Base-by-base conservation (phyloP, 2,329 filamentous ascomycete species). In the Trichoderma citrinoviride region DNA sequence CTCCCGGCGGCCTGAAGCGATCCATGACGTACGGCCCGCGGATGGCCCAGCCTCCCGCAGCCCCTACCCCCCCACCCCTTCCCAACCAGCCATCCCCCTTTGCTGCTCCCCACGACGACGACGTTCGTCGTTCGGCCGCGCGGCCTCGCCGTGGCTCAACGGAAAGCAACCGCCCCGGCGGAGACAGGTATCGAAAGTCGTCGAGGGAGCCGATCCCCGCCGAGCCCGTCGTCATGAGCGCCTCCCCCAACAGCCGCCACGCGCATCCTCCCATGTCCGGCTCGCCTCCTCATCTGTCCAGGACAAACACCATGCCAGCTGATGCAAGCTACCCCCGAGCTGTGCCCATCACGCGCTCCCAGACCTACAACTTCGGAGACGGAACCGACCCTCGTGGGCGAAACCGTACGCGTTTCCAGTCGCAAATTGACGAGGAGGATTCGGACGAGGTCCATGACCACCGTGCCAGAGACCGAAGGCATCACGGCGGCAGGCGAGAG, bases 21-120 rank as follows among this genome's bases (percentile, higher is more conserved):
- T 68, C 71, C 21, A 66, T 61, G 49, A 68, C 70, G 7, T 73
- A 72, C 41, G 66, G 69, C 54, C 55, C 68, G 7, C 70, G 70
- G 5, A 67, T 66, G 15, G 64, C 66, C 0, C 71, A 76, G 37
- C 74, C 73, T 33, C 74, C 77, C 0, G 70, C 72, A 12, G 76
- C 73, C 3, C 77, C 77, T 3, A 77, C 77, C 2, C 77, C 77
- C 6, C 77, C 77, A 14, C 76, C 76, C 0, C 69, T 71, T 29
- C 56, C 69, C 3, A 70, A 70, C 1, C 70, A 68, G 21, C 60
- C 68, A 1, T 73, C 74, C 8, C 67, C 72, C 5, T 77, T 75
- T 64, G 54, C 70, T 2, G 47, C 67, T 3, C 73, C 76, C 0
- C 75, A 75, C 1, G 75, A 75, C 2, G 74, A 77, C 1, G 72